Evolutionary conservation across 1,139 yeast species (phyloP), one percentile per base, ranked within the genome.

Genomic region (Hansenula lynferdii): DNA sequence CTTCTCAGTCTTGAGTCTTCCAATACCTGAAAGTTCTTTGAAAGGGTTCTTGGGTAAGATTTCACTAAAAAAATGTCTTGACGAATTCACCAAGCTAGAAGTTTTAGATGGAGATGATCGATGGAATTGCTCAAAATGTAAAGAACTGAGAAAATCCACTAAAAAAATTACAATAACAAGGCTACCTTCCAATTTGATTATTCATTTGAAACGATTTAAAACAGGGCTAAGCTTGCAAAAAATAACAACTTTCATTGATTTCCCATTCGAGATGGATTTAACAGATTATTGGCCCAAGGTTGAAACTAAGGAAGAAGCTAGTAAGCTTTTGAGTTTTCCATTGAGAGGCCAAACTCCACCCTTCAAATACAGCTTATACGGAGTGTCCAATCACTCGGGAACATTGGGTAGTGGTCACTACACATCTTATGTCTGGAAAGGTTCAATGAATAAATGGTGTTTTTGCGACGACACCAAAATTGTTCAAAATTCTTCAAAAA

Each of bases 361-460:
- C 3, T 89, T 85, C 60, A 66, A 73, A 26, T 92, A 90, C 59
- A 77, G 77, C 48, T 63, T 92, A 27, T 85, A 80, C 51, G 95
- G 85, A 0, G 95, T 90, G 24, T 92, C 90, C n/a, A 85, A 86
- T 51, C 98, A 92, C 61, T 75, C 69, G 46, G 97, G 98, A 3
- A 66, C 77, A 6, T 67, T 90, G 35, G 76, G 83, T 34, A 87
- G 95, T 3, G 97, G 98, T 0, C 98, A 92, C 61, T 92, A 92
- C 59, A 92, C 97, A 0, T 72, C 96, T 0, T 84, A 79, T 54
- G 95, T 87, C 3, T 67, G 79, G 50, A 85, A 85, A 50, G 75
- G 77, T 20, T 58, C 69, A 6, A 67, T 67, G 35, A 66, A 72
- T 36, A 76, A 73, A 15, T 86, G 95, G 95, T 76, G 85, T 44